phyloP scores from a whole-genome alignment of 2,329 filamentous ascomycete species.

The Hymenoscyphus albidus region DNA sequence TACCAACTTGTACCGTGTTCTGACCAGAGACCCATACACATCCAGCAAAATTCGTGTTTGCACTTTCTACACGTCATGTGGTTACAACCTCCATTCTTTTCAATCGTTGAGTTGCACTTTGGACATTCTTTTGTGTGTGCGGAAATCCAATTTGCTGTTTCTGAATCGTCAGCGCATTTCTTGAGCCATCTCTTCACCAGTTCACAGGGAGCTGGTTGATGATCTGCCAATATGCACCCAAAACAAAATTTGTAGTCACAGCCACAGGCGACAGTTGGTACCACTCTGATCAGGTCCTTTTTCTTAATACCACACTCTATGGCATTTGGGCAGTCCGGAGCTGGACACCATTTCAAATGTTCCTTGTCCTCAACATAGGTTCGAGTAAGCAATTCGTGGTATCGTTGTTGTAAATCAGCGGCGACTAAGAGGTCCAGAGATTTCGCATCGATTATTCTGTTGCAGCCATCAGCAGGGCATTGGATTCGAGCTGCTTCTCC shows the following conservation, averaged over 20 bases:
- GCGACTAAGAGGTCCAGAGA: slow-evolving; percentile 75
- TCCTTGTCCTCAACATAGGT: slow-evolving; percentile 98
- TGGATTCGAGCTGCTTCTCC: slow-evolving; percentile 93
- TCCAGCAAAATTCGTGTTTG: slow-evolving; percentile 98
- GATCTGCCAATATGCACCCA: slow-evolving; percentile 82
- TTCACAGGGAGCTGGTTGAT: slow-evolving; percentile 87
- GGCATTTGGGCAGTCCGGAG: slow-evolving; percentile 93
- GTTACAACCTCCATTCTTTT: slow-evolving; percentile 98
- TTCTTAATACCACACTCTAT: slow-evolving; percentile 85
- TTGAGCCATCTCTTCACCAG: slow-evolving; percentile 95
- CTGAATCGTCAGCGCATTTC: slow-evolving; percentile 97
- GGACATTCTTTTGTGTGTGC: slow-evolving; percentile 98
- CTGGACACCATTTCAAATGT: slow-evolving; percentile 93
- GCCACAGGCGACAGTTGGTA: slow-evolving; percentile 82
- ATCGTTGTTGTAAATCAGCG: slow-evolving; percentile 56
- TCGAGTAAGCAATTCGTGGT: slow-evolving; percentile 80
- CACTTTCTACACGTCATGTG: slow-evolving; percentile 98
- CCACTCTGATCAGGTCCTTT: slow-evolving; percentile 77
- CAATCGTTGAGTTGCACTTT: slow-evolving; percentile 92
- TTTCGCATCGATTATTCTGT: slow-evolving; percentile 84
- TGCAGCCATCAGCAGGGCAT: slow-evolving; percentile 84
- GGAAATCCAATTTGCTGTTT: slow-evolving; percentile 99
- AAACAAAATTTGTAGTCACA: slow-evolving; percentile 93
- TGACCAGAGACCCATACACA: slow-evolving; percentile 99
- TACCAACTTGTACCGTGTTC: slow-evolving; percentile 99